These are phyloP conservation scores for Groenewaldozyma sp. DNA, from an alignment of 1,139 yeast genomes.

Conservation along the genomic window DNA sequence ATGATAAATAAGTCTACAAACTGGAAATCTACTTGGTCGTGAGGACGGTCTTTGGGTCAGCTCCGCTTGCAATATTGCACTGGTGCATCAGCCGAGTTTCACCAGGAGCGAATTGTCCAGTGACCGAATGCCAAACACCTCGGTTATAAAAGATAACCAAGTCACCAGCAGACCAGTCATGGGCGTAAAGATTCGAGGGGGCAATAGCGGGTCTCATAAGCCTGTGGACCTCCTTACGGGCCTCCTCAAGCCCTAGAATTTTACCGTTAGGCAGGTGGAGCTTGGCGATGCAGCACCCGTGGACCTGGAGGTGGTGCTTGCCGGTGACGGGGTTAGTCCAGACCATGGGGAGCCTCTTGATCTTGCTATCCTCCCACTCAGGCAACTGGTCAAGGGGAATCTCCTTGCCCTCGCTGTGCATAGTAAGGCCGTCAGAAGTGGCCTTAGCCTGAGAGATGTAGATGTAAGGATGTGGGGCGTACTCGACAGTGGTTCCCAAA, in stretches of 20 bases:
- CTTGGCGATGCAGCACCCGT: slow-evolving; percentile 73
- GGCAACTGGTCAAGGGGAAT: slow-evolving; percentile 58
- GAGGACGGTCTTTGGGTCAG: slow-evolving; percentile 46
- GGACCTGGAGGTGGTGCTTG: slow-evolving; percentile 73
- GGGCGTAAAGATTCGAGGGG: slow-evolving; percentile 66
- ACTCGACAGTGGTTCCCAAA: slow-evolving; percentile 64
- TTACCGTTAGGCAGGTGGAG: slow-evolving; percentile 52
- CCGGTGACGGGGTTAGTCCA: slow-evolving; percentile 91
- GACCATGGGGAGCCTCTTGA: slow-evolving; percentile 71
- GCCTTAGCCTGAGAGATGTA: slow-evolving; percentile 74
- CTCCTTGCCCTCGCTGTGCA: slow-evolving; percentile 74
- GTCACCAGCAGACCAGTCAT: slow-evolving; percentile 75
- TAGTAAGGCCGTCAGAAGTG: slow-evolving; percentile 75
- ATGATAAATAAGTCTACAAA: no score
- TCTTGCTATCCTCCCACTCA: slow-evolving; percentile 67
- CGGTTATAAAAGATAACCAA: slow-evolving; percentile 76
- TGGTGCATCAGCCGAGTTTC: slow-evolving; percentile 86
- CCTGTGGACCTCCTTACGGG: slow-evolving; percentile 58
- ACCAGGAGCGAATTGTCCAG: slow-evolving; percentile 72
- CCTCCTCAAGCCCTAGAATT: slow-evolving; percentile 52
- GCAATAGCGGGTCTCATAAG: slow-evolving; percentile 81
- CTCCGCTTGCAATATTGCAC: slow-evolving; percentile 79
- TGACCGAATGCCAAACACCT: slow-evolving; percentile 85
- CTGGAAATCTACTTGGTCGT: no score
- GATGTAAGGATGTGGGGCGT: slow-evolving; percentile 88